Percentiles rank a stretch among this genome's conserved stretches.
Conservation (phyloP, 768 basidiomycete genomes). For the Astraeus odoratus region DNA sequence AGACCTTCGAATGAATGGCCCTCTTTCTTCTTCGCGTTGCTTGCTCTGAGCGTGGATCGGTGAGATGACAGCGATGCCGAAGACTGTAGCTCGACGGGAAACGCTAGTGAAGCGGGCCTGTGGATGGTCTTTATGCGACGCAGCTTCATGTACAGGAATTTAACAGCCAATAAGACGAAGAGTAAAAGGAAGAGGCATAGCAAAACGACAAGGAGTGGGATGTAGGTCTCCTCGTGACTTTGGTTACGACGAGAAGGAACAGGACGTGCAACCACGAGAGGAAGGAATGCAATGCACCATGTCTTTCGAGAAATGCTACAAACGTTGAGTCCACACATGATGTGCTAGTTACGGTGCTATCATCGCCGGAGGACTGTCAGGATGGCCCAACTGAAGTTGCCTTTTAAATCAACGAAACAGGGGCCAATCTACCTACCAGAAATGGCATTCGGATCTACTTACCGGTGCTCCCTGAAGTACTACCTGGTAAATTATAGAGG, state of each 20-base stretch:
- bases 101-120: neutral
- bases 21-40: neutral
- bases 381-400: too few species aligned
- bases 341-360: neutral
- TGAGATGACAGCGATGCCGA: neutral
- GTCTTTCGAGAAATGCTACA: neutral
- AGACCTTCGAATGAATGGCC: slow-evolving; percentile 9
- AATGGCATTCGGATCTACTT: too few species aligned
- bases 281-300: neutral
- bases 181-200: slow-evolving; percentile 13
- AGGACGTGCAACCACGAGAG: slow-evolving; percentile 2
- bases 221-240: slow-evolving; percentile 3
- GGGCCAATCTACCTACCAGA: too few species aligned
- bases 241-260: slow-evolving; percentile 1
- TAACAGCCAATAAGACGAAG: slow-evolving; percentile 13
- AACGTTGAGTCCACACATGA: neutral
- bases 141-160: slow-evolving; percentile 22
- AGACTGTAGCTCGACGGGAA: slow-evolving; percentile 2
- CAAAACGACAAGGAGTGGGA: slow-evolving; percentile 10
- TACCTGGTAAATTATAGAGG: too few species aligned
- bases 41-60: neutral
- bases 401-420: too few species aligned
- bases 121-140: slow-evolving; percentile 25
- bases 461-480: too few species aligned
- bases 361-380: too few species aligned